These are phyloP conservation scores for Xylaria sp. DNA, from an alignment of 2,329 filamentous ascomycete genomes.

Conservation along the genomic window DNA sequence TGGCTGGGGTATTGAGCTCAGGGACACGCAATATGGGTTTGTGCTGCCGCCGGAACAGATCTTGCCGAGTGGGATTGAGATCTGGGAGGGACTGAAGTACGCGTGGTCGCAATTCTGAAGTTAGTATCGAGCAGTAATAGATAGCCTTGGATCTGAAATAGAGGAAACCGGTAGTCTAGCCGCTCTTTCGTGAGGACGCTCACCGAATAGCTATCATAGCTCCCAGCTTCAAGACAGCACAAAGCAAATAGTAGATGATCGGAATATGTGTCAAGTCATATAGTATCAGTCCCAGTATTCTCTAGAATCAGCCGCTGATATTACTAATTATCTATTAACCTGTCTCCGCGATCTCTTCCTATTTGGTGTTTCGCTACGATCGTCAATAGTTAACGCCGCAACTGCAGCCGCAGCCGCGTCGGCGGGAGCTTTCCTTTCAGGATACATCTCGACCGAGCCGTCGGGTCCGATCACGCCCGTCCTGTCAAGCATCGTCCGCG, in stretches of 20 bases:
- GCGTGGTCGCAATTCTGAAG: constrained; percentile 40
- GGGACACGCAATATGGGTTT: constrained; percentile 53
- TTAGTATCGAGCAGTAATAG: background rate
- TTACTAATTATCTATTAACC: background rate
- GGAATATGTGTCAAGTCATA: background rate
- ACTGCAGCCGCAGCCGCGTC: too few species aligned
- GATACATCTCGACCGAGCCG: constrained; percentile 67
- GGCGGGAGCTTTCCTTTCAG: constrained; percentile 21
- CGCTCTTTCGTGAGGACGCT: background rate
- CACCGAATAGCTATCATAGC: background rate
- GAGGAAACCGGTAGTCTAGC: background rate
- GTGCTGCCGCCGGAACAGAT: constrained; percentile 54
- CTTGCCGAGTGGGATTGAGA: constrained; percentile 51
- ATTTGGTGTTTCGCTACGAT: background rate
- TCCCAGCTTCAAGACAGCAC: background rate
- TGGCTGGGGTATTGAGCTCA: constrained; percentile 55
- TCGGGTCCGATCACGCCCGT: constrained; percentile 73
- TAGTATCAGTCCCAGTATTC: background rate
- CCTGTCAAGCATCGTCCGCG: constrained; percentile 82
- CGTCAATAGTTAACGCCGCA: background rate
- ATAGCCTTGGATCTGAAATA: background rate
- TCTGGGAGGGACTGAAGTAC: constrained; percentile 48
- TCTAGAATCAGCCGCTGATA: background rate
- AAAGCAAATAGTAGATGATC: background rate
- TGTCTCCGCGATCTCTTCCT: background rate